Evolutionary conservation across 371 early-diverging fungal genomes (phyloP).

Genomic region (Mortierella sp.): DNA sequence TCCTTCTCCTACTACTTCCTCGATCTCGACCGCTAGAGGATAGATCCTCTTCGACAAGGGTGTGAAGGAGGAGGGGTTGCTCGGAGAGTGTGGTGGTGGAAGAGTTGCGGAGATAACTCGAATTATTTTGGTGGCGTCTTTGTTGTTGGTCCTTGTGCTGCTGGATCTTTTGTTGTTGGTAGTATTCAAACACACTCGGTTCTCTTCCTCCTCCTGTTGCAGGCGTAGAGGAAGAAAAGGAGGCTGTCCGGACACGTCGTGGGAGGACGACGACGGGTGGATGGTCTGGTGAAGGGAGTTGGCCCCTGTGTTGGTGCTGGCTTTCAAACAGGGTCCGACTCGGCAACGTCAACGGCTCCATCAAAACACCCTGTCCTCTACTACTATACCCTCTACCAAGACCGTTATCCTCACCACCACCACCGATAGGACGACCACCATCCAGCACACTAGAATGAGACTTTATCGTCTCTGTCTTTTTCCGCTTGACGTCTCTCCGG

Average conservation of each 20-base stretch:
- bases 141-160: not conserved
- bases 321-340: conserved; percentile 12
- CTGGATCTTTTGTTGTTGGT: conserved; percentile 19
- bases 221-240: not conserved
- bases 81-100: not conserved
- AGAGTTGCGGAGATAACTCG: too few species aligned
- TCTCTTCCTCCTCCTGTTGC: not conserved
- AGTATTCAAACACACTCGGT: conserved; percentile 17
- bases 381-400: not conserved
- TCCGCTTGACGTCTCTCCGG: conserved; percentile 12
- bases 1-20: too few species aligned
- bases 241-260: not conserved
- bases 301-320: conserved; percentile 12
- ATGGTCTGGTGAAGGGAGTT: conserved; percentile 19
- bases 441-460: not conserved
- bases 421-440: not conserved
- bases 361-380: not conserved
- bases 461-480: not conserved
- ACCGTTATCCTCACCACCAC: not conserved
- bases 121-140: too few species aligned
- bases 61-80: not conserved
- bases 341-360: not conserved
- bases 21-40: too few species aligned
- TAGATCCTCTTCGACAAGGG: not conserved
- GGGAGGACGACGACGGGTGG: not conserved